phyloP scores from a whole-genome alignment of 2,329 filamentous ascomycete genomes.

The Epicoccum sorghinum region DNA sequence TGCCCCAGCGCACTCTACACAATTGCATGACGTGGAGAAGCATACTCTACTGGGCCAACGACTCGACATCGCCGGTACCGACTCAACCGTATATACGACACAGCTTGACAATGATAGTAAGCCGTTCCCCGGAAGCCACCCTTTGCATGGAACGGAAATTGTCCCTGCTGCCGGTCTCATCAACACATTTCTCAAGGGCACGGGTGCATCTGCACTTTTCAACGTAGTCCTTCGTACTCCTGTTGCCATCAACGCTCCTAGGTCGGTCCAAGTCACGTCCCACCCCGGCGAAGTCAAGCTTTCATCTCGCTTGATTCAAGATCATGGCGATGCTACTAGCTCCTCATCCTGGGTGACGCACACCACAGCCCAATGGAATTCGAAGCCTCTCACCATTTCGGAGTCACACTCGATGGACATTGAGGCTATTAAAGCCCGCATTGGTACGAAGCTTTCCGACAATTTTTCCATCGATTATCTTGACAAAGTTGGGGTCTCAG shows the following conservation, averaged over 20 bases:
- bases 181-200: conserved; percentile 49
- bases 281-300: conserved; percentile 3
- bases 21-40: conserved; percentile 36
- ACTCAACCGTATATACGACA: conserved; percentile 41
- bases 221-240: conserved; percentile 46
- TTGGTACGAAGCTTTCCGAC: conserved; percentile 29
- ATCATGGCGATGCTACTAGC: conserved; percentile 3
- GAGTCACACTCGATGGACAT: conserved; percentile 27
- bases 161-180: conserved; percentile 50
- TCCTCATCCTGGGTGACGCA: conserved; percentile 13
- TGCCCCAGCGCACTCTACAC: conserved; percentile 3
- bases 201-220: conserved; percentile 29
- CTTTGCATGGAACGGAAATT: conserved; percentile 50
- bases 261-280: conserved; percentile 45
- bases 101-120: conserved; percentile 41
- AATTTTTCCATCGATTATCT: conserved; percentile 49
- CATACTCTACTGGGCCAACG: conserved; percentile 47
- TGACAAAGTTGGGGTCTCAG: conserved; percentile 47
- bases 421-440: conserved; percentile 32
- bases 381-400: not conserved
- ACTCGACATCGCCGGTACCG: conserved; percentile 33
- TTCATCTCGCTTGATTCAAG: conserved; percentile 12
- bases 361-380: conserved; percentile 9
- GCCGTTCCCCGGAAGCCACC: conserved; percentile 50
- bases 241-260: conserved; percentile 38